A percentile compares a stretch with the other conserved stretches of the same genome.
Conservation (phyloP, 768 basidiomycete genomes). For the Phylloporus rhodoxanthus region DNA sequence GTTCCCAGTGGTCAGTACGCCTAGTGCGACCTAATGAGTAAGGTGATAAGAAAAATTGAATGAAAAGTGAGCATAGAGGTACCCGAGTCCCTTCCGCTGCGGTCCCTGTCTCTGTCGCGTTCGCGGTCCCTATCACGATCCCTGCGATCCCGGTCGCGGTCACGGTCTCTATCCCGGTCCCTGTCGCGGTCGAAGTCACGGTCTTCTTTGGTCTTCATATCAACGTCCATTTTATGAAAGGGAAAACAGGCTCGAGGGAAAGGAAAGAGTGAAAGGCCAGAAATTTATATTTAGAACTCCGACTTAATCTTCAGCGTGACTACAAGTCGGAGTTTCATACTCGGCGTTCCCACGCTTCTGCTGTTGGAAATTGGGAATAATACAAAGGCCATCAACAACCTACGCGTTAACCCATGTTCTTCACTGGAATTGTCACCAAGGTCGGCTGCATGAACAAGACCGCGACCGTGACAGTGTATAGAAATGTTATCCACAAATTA, state of each 20-base stretch:
- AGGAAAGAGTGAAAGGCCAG: slow-evolving; percentile 11
- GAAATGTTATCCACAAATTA: slow-evolving; percentile 62
- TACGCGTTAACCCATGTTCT: slow-evolving; percentile 50
- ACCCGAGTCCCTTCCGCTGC: slow-evolving; percentile 56
- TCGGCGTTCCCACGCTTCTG: background rate
- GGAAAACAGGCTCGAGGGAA: slow-evolving; percentile 4
- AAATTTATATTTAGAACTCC: slow-evolving; percentile 12
- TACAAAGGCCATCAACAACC: background rate
- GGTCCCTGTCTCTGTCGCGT: slow-evolving; percentile 36
- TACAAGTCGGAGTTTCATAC: background rate
- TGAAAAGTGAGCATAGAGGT: background rate
- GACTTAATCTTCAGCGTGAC: slow-evolving; percentile 6
- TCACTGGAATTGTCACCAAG: slow-evolving; percentile 72
- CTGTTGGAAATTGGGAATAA: background rate
- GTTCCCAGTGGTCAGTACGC: slow-evolving; percentile 75
- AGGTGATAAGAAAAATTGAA: background rate
- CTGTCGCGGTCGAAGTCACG: slow-evolving; percentile 56
- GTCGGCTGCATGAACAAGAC: slow-evolving; percentile 82
- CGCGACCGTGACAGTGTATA: slow-evolving; percentile 74
- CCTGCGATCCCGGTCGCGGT: slow-evolving; percentile 31
- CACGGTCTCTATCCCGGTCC: slow-evolving; percentile 40
- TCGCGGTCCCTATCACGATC: slow-evolving; percentile 40
- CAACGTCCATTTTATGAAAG: slow-evolving; percentile 58
- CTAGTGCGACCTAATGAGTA: slow-evolving; percentile 39
- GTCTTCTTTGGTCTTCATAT: slow-evolving; percentile 77